These are phyloP conservation scores for Erythrophleum ivorense DNA, from an alignment of 331 rosid genomes.

Conservation along the genomic window DNA sequence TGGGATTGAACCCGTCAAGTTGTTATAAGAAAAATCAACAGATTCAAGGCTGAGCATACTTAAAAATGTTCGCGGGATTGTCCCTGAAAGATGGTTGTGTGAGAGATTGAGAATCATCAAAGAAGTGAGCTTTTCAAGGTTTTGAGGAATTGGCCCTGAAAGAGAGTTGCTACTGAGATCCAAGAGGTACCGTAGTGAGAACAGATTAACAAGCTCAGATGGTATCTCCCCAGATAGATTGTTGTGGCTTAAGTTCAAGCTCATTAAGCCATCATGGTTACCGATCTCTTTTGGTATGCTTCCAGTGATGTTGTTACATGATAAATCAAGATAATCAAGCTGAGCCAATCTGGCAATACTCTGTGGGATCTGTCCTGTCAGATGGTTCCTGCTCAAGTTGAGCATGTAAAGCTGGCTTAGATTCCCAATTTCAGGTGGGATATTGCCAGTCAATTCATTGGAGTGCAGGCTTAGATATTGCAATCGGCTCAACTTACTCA, in stretches of 20 bases:
- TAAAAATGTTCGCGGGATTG: conserved; percentile 47
- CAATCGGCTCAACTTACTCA: conserved; percentile 53
- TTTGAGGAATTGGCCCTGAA: conserved; percentile 63
- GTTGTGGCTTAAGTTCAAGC: conserved; percentile 69
- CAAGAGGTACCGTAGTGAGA: conserved; percentile 44
- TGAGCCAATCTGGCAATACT: conserved; percentile 38
- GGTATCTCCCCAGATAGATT: conserved; percentile 62
- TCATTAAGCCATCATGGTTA: conserved; percentile 27
- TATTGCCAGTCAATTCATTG: conserved; percentile 60
- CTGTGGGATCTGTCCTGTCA: conserved; percentile 56
- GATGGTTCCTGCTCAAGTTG: conserved; percentile 58
- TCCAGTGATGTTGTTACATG: conserved; percentile 53
- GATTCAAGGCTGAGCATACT: conserved; percentile 55
- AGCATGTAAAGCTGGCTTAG: conserved; percentile 42
- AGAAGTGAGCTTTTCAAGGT: conserved; percentile 48
- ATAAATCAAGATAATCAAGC: conserved; percentile 52
- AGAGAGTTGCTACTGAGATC: conserved; percentile 75
- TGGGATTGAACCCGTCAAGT: conserved; percentile 66
- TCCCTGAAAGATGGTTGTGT: conserved; percentile 65
- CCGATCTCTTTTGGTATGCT: conserved; percentile 50
- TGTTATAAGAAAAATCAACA: conserved; percentile 70
- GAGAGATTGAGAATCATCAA: conserved; percentile 67
- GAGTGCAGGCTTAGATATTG: conserved; percentile 39
- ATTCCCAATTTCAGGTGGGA: conserved; percentile 56
- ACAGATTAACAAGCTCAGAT: conserved; percentile 61